Percentiles rank a stretch among this genome's conserved stretches.
Evolutionary conservation across 768 basidiomycete genomes (phyloP).

Genomic region (Dioszegia hungarica): DNA sequence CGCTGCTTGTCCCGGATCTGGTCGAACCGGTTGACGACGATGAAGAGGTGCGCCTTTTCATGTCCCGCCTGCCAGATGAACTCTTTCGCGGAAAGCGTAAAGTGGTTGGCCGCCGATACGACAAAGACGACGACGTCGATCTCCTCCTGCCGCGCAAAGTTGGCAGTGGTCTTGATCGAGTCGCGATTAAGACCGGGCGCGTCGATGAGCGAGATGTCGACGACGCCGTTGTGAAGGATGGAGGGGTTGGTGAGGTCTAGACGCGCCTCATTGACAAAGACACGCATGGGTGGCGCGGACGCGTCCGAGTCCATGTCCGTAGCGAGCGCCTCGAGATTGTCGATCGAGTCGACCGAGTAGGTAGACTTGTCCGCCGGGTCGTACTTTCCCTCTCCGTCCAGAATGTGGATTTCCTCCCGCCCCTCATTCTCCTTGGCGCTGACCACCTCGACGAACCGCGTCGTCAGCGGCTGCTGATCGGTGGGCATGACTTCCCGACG

Average conservation of each 20-base stretch:
- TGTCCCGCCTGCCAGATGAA: constrained; percentile 88
- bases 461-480: constrained; percentile 97
- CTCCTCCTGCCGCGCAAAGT: constrained; percentile 93
- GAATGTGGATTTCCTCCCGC: constrained; percentile 39
- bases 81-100: constrained; percentile 90
- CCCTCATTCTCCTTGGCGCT: constrained; percentile 41
- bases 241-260: constrained; percentile 62
- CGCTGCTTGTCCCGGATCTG: constrained; percentile 92
- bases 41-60: constrained; percentile 96
- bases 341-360: constrained; percentile 62
- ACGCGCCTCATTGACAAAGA: constrained; percentile 80
- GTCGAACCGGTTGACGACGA: constrained; percentile 97
- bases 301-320: constrained; percentile 62
- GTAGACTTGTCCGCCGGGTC: constrained; percentile 68
- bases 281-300: constrained; percentile 65
- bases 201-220: constrained; percentile 96
- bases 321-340: constrained; percentile 73
- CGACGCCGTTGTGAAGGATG: constrained; percentile 87
- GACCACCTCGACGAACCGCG: constrained; percentile 87
- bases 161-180: constrained; percentile 84
- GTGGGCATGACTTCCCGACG: constrained; percentile 84
- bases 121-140: constrained; percentile 99
- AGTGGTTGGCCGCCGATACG: constrained; percentile 96
- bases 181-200: constrained; percentile 97
- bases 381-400: constrained; percentile 59